phyloP scores from a whole-genome alignment of 345 rosid species.

The Brassica juncea region DNA sequence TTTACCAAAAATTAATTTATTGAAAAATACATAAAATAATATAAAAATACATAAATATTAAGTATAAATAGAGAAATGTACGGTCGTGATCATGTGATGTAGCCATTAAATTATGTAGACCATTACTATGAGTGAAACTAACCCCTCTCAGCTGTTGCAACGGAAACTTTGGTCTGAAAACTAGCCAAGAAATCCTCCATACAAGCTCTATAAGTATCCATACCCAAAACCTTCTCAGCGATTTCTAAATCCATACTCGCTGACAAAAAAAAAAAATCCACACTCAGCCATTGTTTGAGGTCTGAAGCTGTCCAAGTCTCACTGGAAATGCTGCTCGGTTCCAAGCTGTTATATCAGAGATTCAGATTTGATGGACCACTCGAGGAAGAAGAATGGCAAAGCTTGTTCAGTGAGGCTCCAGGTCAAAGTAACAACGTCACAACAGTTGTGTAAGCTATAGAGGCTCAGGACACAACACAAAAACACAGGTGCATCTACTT shows the following conservation, averaged over 20 bases:
- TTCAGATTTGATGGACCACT: too few species aligned
- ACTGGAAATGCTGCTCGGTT: too few species aligned
- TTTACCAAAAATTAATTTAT: too few species aligned
- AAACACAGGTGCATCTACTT: neutral
- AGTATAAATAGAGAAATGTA: neutral
- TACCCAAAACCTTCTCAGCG: slow-evolving; percentile 62
- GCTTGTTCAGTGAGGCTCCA: too few species aligned
- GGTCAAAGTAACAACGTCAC: too few species aligned
- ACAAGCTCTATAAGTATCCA: slow-evolving; percentile 73
- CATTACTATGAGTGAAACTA: neutral
- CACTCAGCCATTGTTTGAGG: slow-evolving; percentile 53
- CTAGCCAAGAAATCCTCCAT: slow-evolving; percentile 72
- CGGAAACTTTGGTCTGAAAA: slow-evolving; percentile 48
- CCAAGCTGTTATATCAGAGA: too few species aligned
- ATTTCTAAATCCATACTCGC: slow-evolving; percentile 62
- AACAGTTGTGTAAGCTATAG: neutral
- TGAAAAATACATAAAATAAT: too few species aligned
- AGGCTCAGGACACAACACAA: neutral
- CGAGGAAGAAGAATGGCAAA: too few species aligned
- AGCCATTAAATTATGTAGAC: neutral
- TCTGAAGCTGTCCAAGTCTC: too few species aligned
- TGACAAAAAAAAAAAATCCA: slow-evolving; percentile 38
- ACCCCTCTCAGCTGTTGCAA: neutral
- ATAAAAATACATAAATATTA: too few species aligned
- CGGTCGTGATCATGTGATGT: neutral